Evolutionary conservation across 164 flowering plant genomes (phyloP), one percentile per base, ranked within the genome.

Genomic region (Akebia trifoliata): DNA sequence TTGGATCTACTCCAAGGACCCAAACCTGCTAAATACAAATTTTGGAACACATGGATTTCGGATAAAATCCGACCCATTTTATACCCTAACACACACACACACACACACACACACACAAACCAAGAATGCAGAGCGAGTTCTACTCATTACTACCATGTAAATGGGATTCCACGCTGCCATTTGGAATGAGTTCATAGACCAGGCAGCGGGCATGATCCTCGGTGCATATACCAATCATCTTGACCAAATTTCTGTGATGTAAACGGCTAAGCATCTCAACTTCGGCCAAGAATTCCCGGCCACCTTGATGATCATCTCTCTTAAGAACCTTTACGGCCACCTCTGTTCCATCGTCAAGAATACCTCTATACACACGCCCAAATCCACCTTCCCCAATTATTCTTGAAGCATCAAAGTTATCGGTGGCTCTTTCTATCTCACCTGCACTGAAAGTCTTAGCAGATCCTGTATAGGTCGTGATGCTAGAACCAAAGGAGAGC

Each of bases 211-310:
- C 54, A 15, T 70, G 83, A 21, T 82, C 96, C 64, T 89, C 95
- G 5, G 68, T 71, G 53, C 98, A 92, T 65, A 92, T 88, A 59
- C 98, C 98, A 65, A 92, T 89, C 68, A 92, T 69, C 78, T 92
- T 88, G 53, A 92, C 98, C 76, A 92, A 72, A 64, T 92, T 89
- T 63, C 96, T 71, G 57, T 92, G 98, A 69, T 92, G 98, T 57
- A 92, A 82, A 56, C 96, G 96, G 59, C 90, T 82, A 57, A 91
- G 96, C 98, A 88, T 91, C 72, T 91, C 98, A 54, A 92, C 93
- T 70, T 92, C 98, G 30, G 98, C 93, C 72, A 89, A 70, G 71
- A 92, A 92, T 63, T 92, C 98, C 8, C 91, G 78, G 46, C 79
- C 83, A 55, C 96, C 90, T 40, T 92, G 96, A 29, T 83, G 93